These are phyloP conservation scores for Amylostereum areolatum DNA, from an alignment of 1,284 basidiomycete species.

Conservation along the genomic window DNA sequence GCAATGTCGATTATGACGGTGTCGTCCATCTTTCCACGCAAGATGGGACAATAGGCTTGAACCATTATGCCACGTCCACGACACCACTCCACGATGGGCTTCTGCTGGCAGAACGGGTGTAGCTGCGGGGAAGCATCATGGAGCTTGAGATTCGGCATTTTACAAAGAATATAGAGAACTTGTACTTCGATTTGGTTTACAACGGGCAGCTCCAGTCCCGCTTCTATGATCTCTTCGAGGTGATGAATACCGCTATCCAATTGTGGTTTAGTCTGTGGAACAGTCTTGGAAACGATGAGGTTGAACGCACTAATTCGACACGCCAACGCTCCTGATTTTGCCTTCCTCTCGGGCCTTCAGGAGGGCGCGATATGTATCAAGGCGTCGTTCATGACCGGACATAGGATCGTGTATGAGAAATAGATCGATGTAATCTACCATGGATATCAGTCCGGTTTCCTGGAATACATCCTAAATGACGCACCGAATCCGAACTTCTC, in stretches of 20 bases:
- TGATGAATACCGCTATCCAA: slow-evolving; percentile 68
- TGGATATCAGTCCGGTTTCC: neutral
- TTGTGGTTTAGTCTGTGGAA: neutral
- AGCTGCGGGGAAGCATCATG: slow-evolving; percentile 42
- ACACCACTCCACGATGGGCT: slow-evolving; percentile 76
- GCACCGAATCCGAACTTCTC: slow-evolving; percentile 46
- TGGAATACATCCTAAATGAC: neutral
- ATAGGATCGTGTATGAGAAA: slow-evolving; percentile 73
- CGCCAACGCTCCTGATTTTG: slow-evolving; percentile 67
- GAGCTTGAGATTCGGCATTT: no score
- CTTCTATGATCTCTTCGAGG: slow-evolving; percentile 65
- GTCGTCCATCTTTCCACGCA: slow-evolving; percentile 56
- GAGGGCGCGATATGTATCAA: slow-evolving; percentile 62
- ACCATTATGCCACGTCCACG: slow-evolving; percentile 59
- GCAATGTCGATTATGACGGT: slow-evolving; percentile 48
- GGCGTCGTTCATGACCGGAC: slow-evolving; percentile 50
- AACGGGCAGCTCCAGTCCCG: slow-evolving; percentile 57
- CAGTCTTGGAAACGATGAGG: neutral
- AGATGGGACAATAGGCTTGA: slow-evolving; percentile 74
- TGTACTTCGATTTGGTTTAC: slow-evolving; percentile 82
- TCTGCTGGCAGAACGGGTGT: slow-evolving; percentile 82
- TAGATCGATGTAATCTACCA: slow-evolving; percentile 66
- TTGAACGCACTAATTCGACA: slow-evolving; percentile 66
- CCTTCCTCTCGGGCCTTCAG: slow-evolving; percentile 54
- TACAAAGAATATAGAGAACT: slow-evolving; percentile 1